Evolutionary conservation across 345 rosid genomes (phyloP).

Genomic region (Lepidium africanum): DNA sequence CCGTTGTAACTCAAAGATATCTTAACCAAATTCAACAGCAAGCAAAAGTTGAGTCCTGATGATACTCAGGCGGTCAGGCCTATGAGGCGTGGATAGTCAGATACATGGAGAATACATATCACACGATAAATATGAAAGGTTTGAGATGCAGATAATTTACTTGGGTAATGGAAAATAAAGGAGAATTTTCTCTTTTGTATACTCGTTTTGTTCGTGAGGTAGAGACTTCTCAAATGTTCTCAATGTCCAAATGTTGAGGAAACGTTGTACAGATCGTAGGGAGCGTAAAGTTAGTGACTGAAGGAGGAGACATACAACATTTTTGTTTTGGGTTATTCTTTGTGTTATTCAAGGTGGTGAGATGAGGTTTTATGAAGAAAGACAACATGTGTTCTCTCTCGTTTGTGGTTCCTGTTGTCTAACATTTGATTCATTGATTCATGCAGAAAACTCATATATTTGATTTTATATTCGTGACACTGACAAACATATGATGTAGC

Average conservation of each 20-base stretch:
- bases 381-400: neutral
- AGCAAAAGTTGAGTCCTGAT: slow-evolving; percentile 16
- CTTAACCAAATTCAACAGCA: slow-evolving; percentile 12
- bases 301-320: neutral
- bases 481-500: neutral
- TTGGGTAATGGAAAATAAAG: neutral
- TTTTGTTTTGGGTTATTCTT: neutral
- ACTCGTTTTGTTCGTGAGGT: neutral
- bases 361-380: neutral
- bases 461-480: neutral
- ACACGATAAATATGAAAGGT: neutral
- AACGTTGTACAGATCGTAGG: slow-evolving; percentile 15
- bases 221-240: slow-evolving; percentile 7
- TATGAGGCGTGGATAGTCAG: neutral
- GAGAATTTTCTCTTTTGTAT: neutral
- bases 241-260: slow-evolving; percentile 1
- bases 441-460: neutral
- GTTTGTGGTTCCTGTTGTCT: neutral
- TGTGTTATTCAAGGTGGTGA: neutral
- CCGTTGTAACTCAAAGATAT: slow-evolving; percentile 22
- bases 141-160: neutral
- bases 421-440: slow-evolving; percentile 12
- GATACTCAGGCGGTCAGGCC: slow-evolving; percentile 6
- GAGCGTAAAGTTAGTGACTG: neutral
- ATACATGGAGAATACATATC: neutral